phyloP scores from a whole-genome alignment of 495 filamentous ascomycete species.

The Penicillium simplicissimum region DNA sequence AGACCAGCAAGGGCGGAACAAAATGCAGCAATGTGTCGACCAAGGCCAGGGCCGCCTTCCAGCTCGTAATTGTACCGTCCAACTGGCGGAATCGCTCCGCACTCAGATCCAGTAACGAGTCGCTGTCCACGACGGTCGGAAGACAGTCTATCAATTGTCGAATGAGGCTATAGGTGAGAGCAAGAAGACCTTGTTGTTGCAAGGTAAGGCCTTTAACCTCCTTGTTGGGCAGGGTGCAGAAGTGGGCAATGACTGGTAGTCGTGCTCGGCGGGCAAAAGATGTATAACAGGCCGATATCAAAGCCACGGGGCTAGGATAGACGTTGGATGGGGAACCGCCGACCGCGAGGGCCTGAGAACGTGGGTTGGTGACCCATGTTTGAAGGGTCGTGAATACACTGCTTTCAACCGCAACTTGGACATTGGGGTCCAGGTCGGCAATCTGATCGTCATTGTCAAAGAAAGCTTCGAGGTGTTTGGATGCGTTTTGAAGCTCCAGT shows the following conservation, averaged over 20 bases:
- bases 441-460: conserved; percentile 46
- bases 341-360: conserved; percentile 44
- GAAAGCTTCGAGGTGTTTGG: conserved; percentile 44
- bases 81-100: conserved; percentile 42
- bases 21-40: conserved; percentile 43
- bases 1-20: conserved; percentile 45
- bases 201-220: conserved; percentile 28
- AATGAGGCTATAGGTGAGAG: conserved; percentile 50
- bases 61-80: conserved; percentile 40
- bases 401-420: conserved; percentile 34
- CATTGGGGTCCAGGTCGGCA: conserved; percentile 34
- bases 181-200: conserved; percentile 41
- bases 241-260: conserved; percentile 47
- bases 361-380: conserved; percentile 40
- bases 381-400: conserved; percentile 37
- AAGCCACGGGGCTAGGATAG: conserved; percentile 34
- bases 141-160: conserved; percentile 49
- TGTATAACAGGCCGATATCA: conserved; percentile 43
- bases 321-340: conserved; percentile 34
- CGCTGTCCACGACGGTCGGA: conserved; percentile 43
- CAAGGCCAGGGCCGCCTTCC: conserved; percentile 44
- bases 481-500: conserved; percentile 43
- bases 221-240: conserved; percentile 38
- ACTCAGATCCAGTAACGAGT: conserved; percentile 40
- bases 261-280: conserved; percentile 35